Conservation (phyloP, 176 grass and related monocot genomes). For the Echinochloa phyllopogon region DNA sequence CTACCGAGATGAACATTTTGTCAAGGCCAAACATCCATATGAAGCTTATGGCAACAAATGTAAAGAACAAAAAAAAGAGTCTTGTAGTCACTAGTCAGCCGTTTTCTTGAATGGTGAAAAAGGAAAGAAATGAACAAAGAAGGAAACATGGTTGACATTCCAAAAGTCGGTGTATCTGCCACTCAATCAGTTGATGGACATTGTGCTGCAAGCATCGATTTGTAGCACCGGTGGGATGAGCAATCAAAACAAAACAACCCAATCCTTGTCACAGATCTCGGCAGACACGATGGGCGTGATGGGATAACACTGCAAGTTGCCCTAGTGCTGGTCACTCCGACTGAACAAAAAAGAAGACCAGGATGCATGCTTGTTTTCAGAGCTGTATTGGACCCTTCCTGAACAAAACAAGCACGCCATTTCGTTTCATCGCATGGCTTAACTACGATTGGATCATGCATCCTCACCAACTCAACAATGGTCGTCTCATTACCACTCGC, state of each 20-base stretch:
- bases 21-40: background rate
- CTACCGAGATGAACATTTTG: background rate
- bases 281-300: background rate
- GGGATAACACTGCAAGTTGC: conserved; percentile 16
- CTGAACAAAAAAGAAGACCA: background rate
- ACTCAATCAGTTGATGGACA: background rate
- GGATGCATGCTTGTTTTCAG: background rate
- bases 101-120: background rate
- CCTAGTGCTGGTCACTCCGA: background rate
- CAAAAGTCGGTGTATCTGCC: background rate
- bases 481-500: no score
- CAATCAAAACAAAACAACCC: background rate
- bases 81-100: background rate
- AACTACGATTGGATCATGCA: no score
- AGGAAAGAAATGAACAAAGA: background rate
- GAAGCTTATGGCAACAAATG: background rate
- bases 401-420: background rate
- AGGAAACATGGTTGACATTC: conserved; percentile 23
- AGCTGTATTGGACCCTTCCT: background rate
- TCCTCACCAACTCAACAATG: no score
- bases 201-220: background rate
- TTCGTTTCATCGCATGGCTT: background rate
- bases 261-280: conserved; percentile 6
- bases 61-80: background rate
- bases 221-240: background rate